Evolutionary conservation across 345 rosid genomes (phyloP).

Genomic region (Pugionium cornutum): DNA sequence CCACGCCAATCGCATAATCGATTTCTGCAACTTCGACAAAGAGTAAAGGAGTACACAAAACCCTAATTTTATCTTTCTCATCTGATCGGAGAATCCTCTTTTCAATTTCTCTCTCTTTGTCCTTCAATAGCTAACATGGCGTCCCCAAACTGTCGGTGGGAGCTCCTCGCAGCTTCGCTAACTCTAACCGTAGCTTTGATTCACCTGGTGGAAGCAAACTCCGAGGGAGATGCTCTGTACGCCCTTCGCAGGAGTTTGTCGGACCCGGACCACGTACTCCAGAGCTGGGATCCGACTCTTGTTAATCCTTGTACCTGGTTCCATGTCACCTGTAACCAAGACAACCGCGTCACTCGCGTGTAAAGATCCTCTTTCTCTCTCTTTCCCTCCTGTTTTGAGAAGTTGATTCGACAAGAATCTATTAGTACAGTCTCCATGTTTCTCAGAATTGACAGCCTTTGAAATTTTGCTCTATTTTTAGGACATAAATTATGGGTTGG

Average conservation of each 20-base stretch:
- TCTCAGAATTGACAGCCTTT: too few species aligned
- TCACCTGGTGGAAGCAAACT: constrained; percentile 46
- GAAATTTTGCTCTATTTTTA: too few species aligned
- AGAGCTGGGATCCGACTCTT: constrained; percentile 91
- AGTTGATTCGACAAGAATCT: too few species aligned
- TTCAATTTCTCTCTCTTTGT: neutral
- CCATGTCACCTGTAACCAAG: constrained; percentile 72
- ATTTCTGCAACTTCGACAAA: constrained; percentile 19
- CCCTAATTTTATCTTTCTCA: constrained; percentile 26
- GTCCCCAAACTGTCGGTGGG: constrained; percentile 36
- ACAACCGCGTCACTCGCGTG: constrained; percentile 71
- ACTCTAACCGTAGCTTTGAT: constrained; percentile 34
- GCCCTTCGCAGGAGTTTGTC: constrained; percentile 59
- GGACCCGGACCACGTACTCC: constrained; percentile 72
- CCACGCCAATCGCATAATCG: constrained; percentile 29
- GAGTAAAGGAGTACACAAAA: constrained; percentile 1
- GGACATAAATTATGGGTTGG: too few species aligned
- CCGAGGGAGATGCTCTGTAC: constrained; percentile 83
- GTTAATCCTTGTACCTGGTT: constrained; percentile 95
- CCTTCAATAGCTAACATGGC: constrained; percentile 41
- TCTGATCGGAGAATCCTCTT: neutral
- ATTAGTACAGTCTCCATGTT: too few species aligned
- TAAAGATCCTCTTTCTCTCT: constrained; percentile 27
- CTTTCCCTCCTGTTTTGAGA: too few species aligned
- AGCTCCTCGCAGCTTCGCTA: constrained; percentile 20